Evolutionary conservation across 2,329 filamentous ascomycete species (phyloP).

Genomic region (Plectosphaerella cucumerina): DNA sequence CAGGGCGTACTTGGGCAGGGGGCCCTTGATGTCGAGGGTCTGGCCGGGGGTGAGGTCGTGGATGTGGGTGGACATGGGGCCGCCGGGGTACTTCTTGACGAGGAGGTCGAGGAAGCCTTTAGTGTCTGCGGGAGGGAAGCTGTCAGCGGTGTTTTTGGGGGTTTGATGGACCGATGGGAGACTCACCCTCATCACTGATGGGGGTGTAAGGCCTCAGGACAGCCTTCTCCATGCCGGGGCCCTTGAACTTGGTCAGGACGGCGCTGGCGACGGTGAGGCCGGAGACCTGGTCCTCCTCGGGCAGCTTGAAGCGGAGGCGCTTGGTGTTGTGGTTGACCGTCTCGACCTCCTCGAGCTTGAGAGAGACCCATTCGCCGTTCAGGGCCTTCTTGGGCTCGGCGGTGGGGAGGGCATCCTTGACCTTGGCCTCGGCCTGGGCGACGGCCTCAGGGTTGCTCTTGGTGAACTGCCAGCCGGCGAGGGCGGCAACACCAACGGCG

Average conservation of each 20-base stretch:
- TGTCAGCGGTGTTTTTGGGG: background rate
- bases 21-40: constrained; percentile 87
- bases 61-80: constrained; percentile 87
- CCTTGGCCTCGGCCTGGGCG: constrained; percentile 54
- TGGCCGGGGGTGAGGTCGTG: constrained; percentile 81
- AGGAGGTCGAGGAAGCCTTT: constrained; percentile 82
- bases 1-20: constrained; percentile 92
- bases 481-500: constrained; percentile 54
- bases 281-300: constrained; percentile 77
- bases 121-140: constrained; percentile 49
- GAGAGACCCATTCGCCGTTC: constrained; percentile 76
- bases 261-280: constrained; percentile 82
- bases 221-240: constrained; percentile 76
- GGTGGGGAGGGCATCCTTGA: constrained; percentile 34
- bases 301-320: constrained; percentile 81
- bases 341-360: constrained; percentile 76
- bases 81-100: constrained; percentile 86
- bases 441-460: constrained; percentile 43
- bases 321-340: constrained; percentile 92
- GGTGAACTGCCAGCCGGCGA: constrained; percentile 50
- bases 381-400: constrained; percentile 50
- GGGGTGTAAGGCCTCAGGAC: constrained; percentile 92
- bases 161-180: background rate
- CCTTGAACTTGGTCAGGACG: constrained; percentile 88
- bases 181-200: constrained; percentile 73